Conservation (phyloP, 352 stramenopile genomes). For the Globisporangium lucens region DNA sequence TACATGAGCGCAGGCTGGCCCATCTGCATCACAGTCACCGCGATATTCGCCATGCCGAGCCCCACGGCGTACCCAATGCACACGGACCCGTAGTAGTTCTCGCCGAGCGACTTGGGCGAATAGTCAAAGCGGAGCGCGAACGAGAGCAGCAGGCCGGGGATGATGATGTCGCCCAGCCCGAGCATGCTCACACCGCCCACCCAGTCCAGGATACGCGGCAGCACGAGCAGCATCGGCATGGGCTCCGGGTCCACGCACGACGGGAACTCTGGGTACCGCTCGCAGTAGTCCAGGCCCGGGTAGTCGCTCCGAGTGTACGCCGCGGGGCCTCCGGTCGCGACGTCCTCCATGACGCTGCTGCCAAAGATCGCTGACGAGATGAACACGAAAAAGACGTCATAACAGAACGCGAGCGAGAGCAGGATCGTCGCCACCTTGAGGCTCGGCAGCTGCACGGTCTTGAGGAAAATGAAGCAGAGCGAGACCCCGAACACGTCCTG, state of each 20-base stretch:
- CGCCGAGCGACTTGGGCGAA: constrained; percentile 25
- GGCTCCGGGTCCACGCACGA: constrained; percentile 76
- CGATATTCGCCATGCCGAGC: constrained; percentile 91
- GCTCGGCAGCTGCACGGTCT: constrained; percentile 88
- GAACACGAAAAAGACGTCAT: constrained; percentile 97
- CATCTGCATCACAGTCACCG: constrained; percentile 91
- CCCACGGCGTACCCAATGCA: constrained; percentile 91
- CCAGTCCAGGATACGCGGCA: constrained; percentile 92
- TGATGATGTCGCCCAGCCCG: constrained; percentile 95
- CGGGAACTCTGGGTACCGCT: constrained; percentile 59
- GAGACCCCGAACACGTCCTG: constrained; percentile 92
- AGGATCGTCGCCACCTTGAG: constrained; percentile 90
- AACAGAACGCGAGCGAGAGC: constrained; percentile 90
- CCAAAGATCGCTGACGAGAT: constrained; percentile 88
- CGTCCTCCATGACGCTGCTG: constrained; percentile 92
- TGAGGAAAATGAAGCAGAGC: constrained; percentile 93
- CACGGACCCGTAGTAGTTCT: constrained; percentile 88
- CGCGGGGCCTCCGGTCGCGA: constrained; percentile 86
- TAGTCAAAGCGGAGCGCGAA: constrained; percentile 93
- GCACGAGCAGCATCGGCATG: constrained; percentile 94
- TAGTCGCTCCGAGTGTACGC: constrained; percentile 66
- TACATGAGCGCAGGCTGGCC: constrained; percentile 96
- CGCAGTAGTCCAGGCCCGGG: constrained; percentile 70
- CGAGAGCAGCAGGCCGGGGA: constrained; percentile 92
- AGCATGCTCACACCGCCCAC: constrained; percentile 90